Conservation (phyloP, 2,329 filamentous ascomycete species). For the Chalaropsis ovoidea region DNA sequence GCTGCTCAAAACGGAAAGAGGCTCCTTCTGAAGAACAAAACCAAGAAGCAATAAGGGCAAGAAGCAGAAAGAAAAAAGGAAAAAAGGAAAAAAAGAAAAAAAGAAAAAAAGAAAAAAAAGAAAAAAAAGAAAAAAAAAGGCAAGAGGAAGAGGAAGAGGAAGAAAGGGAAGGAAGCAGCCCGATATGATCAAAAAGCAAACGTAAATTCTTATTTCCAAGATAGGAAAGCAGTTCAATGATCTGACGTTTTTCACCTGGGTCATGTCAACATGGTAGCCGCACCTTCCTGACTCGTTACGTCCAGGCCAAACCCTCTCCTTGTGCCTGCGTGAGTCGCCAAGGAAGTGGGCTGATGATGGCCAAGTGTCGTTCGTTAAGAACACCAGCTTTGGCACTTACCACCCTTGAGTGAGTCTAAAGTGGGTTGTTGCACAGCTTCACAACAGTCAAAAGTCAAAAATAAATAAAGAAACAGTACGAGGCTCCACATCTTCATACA, state of each 20-base stretch:
- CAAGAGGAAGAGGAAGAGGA: neutral
- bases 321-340: slow-evolving; percentile 16
- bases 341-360: slow-evolving; percentile 25
- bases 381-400: slow-evolving; percentile 12
- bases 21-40: slow-evolving; percentile 13
- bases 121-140: neutral
- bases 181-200: neutral
- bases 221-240: slow-evolving; percentile 13
- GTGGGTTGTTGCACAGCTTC: slow-evolving; percentile 7
- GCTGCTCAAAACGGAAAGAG: slow-evolving; percentile 2
- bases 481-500: neutral
- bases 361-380: slow-evolving; percentile 25
- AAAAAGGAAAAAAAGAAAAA: neutral
- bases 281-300: slow-evolving; percentile 14
- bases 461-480: neutral
- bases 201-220: neutral
- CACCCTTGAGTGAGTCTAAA: neutral
- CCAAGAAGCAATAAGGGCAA: slow-evolving; percentile 17
- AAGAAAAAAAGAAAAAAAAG: neutral
- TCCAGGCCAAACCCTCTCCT: neutral
- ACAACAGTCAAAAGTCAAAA: neutral
- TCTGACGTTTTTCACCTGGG: slow-evolving; percentile 8
- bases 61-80: neutral
- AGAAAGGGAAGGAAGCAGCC: neutral
- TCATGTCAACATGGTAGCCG: slow-evolving; percentile 6